Evolutionary conservation across 805 yeast genomes (phyloP), one percentile per base, ranked within the genome.

Genomic region (Wickerhamomyces kurtzmanii): DNA sequence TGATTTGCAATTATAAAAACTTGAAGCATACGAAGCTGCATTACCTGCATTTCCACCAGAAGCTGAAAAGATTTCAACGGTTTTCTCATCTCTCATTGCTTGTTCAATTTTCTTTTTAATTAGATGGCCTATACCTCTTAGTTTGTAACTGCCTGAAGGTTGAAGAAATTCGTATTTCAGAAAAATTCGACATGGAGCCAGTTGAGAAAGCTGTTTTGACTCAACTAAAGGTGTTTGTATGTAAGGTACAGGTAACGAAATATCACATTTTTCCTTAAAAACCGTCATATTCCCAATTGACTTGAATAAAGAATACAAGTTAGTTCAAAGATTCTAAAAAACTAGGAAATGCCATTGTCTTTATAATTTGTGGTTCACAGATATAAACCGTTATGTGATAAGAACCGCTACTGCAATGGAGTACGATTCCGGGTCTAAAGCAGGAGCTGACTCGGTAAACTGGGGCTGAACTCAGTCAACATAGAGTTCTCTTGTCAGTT

Each of bases 41-140:
- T 66, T 53, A 2, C 72, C 72, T 11, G 72, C 72, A 35, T 66
- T 66, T 5, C 77, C 76, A 8, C 76, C 77, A 23, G 71, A 63
- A 10, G 74, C 67, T 5, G 74, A 62, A 34, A 60, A 62, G 5
- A 69, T 65, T 5, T 56, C 58, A 11, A 65, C 53, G 21, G 39
- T 37, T 24, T 53, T 50, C 11, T 41, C 36, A 4, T 50, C 28
- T 3, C 19, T 26, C 16, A 42, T 38, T 1, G 60, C 57, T 12
- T 40, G 38, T 3, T 40, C 44, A 1, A 62, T 47, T 6, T 56
- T 49, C 10, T 42, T 38, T n/a, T 47, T 40, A 19, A 71, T 58
- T 23, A 67, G 50, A 33, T 66, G 43, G 5, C 76, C 75, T 17
- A 71, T 55, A 1, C 78, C 77, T 39, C 78, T 52, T 13, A 70